These are phyloP conservation scores for Talaromyces piceae DNA, from an alignment of 2,329 filamentous ascomycete genomes.

Conservation along the genomic window DNA sequence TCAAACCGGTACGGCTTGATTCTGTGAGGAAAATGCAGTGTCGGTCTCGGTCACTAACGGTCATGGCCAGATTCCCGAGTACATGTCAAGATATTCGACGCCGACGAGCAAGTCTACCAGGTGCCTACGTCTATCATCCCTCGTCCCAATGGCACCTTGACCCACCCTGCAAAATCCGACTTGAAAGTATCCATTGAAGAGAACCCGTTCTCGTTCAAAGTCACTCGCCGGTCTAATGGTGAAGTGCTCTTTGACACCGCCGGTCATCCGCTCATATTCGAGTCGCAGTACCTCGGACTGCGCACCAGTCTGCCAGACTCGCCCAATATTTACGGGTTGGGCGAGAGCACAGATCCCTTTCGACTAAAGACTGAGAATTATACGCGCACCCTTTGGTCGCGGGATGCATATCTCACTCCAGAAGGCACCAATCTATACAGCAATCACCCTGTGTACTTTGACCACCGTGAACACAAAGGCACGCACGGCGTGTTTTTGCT, in stretches of 20 bases:
- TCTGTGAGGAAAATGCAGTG: not conserved
- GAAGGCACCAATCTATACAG: slow-evolving; percentile 62
- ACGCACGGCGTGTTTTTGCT: slow-evolving; percentile 61
- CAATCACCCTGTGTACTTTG: slow-evolving; percentile 67
- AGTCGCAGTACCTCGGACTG: slow-evolving; percentile 69
- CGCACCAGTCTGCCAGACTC: slow-evolving; percentile 61
- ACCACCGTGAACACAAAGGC: slow-evolving; percentile 53
- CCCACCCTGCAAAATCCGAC: slow-evolving; percentile 39
- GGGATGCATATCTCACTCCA: slow-evolving; percentile 58
- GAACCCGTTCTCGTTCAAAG: slow-evolving; percentile 61
- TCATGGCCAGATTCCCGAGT: slow-evolving; percentile 43
- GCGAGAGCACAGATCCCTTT: slow-evolving; percentile 68
- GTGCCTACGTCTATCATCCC: slow-evolving; percentile 63
- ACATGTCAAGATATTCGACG: slow-evolving; percentile 67
- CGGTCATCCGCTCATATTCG: slow-evolving; percentile 60
- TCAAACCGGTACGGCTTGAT: slow-evolving; percentile 44
- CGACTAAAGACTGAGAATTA: slow-evolving; percentile 62
- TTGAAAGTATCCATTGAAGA: slow-evolving; percentile 44
- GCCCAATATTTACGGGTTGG: slow-evolving; percentile 69
- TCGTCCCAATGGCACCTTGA: slow-evolving; percentile 43
- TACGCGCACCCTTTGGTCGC: slow-evolving; percentile 61
- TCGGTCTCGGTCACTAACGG: not conserved
- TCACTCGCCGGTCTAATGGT: slow-evolving; percentile 32
- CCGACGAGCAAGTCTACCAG: slow-evolving; percentile 63
- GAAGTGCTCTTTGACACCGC: slow-evolving; percentile 60